Evolutionary conservation across 768 basidiomycete species (phyloP), one percentile per base, ranked within the genome.

Genomic region (Pisolithus albus): DNA sequence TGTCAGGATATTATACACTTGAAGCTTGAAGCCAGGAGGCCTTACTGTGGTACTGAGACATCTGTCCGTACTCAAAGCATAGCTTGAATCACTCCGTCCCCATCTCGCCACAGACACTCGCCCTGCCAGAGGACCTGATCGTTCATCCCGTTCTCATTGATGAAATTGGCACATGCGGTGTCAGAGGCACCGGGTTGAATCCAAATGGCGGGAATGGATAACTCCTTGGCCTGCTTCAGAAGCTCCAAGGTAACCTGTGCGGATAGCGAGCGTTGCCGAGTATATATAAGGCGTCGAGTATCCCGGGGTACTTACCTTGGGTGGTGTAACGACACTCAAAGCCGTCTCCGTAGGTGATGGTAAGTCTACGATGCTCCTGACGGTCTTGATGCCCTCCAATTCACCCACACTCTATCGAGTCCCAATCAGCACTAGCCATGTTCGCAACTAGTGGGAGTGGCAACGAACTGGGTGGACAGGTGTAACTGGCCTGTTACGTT

Each of bases 131-230:
- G 77, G n/a, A 88, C 86, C 52, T 75, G 75, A 61, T 82, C 82
- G 32, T 72, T 68, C 57, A 92, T 66, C 4, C 73, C 78, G 47
- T 84, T 82, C 52, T 82, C 77, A 38, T 79, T 75, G 63, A 93
- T 82, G 59, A 78, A 93, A 15, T 72, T 60, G 15, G 73, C 67
- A 44, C 92, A 88, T 3, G 69, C 67, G 15, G 72, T 75, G 59
- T 90, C 84, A 56, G 86, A 83, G 7, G 91, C 88, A 19, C 91
- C 91, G 7, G 92, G 92, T 64, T 95, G 92, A 28, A 94, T 77
- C 92, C 92, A 95, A 41, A 92, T 74, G 3, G 83, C 76, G 5
- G 83, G 85, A n/a, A 89, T 66, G n/a, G 68, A 66, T n/a, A 81
- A 77, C n/a, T 75, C 74, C 64, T 83, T 83, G 7, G 84, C 86